Conservation (phyloP, 192 early-diverging fungal species). For the Paraglomus brasilianum region DNA sequence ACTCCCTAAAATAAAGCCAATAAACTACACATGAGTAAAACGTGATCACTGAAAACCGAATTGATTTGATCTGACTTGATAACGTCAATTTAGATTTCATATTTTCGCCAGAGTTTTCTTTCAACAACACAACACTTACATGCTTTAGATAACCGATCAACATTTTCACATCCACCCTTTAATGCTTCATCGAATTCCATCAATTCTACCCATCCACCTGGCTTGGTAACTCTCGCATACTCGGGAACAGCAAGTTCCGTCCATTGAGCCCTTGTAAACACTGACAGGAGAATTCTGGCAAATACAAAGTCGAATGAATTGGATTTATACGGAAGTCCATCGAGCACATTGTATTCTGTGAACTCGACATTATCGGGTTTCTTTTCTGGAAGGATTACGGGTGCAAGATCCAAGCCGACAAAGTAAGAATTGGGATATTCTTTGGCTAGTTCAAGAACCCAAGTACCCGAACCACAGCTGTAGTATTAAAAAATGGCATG, state of each 20-base stretch:
- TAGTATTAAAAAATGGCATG: too few species aligned
- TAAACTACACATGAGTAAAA: too few species aligned
- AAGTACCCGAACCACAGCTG: too few species aligned
- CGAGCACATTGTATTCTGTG: constrained; percentile 19
- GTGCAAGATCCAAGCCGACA: constrained; percentile 32
- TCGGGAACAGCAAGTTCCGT: constrained; percentile 7
- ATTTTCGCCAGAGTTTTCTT: too few species aligned
- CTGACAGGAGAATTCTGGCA: constrained; percentile 9
- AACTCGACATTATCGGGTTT: constrained; percentile 32
- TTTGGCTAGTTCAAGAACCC: constrained; percentile 26
- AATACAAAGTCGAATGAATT: constrained; percentile 30
- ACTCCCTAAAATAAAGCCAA: too few species aligned
- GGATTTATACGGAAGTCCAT: constrained; percentile 4
- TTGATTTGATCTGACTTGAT: too few species aligned
- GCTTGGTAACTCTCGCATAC: constrained; percentile 29
- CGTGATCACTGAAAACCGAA: too few species aligned
- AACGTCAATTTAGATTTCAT: too few species aligned
- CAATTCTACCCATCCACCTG: constrained; percentile 36
- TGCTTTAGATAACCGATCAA: too few species aligned
- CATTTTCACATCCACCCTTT: too few species aligned
- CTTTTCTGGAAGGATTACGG: constrained; percentile 19
- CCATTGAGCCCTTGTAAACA: not conserved
- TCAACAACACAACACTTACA: too few species aligned
- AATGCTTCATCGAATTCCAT: constrained; percentile 18
- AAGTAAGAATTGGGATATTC: constrained; percentile 34